Base-by-base conservation (phyloP, 106 monocot species). In the Allium fistulosum region DNA sequence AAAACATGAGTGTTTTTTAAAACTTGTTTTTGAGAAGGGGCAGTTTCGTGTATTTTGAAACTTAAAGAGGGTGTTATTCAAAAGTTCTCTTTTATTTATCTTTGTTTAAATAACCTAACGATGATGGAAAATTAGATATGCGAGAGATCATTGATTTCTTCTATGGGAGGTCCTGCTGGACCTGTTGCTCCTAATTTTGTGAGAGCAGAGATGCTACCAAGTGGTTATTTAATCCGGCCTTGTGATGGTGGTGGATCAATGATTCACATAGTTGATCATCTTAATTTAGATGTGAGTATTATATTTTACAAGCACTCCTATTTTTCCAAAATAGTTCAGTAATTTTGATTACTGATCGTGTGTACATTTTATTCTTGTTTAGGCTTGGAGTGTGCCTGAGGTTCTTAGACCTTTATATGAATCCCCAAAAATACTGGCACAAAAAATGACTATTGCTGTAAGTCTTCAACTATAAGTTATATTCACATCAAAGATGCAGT, bases 251-350 rank as follows among this genome's bases (percentile, higher is more conserved):
- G 88, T 71, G 97, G 97, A 15, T 92, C 97, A 12, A 99, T 99
- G 89, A 99, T 99, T 71, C 87, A 93, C 70, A 99, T 99, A 72
- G 97, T 99, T 16, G 97, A 99, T 83, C 97, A 99, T 76, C 68
- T 99, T 16, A 89, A 99, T 65, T 81, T 92, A 73, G 87, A 99
- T 76, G 97, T 99, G 66, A 84, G 86, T 76, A 45, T 66, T 37
- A 7, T 2, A 58, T 12, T 52, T 22, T 0, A 22, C 22, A 22
- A 22, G 16, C 22, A 51, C 15, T 9, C 50, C 37, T 37, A 37
- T 37, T 37, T 37, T 37, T 4, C 4, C 37, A 2, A 37, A 37
- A 13, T 17, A 46, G 15, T 56, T 61, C 17, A 2, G 17, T 26
- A 5, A 9, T 18, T 8, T 72, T 11, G 37, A 37, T 37, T 37